Percentiles rank a stretch among this genome's conserved stretches.
These are phyloP conservation scores for Athelia sp. DNA, from an alignment of 1,284 basidiomycete species.

Conservation along the genomic window DNA sequence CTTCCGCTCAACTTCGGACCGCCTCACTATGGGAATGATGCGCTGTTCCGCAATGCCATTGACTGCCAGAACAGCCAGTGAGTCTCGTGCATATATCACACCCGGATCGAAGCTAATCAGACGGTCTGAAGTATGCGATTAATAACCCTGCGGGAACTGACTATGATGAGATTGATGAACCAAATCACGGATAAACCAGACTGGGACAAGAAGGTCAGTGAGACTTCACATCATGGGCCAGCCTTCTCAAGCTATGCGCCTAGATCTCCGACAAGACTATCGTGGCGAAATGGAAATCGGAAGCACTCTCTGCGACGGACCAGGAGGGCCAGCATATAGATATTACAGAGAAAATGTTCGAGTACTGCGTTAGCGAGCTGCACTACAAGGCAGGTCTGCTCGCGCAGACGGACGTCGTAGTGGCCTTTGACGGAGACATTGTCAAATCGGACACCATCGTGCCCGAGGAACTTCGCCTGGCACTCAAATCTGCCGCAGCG, in stretches of 20 bases:
- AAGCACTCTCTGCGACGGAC: not conserved
- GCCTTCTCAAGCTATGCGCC: not conserved
- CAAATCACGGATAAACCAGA: not conserved
- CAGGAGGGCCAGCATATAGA: not conserved
- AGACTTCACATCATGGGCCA: not conserved
- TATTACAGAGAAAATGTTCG: not conserved
- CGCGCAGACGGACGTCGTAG: not conserved
- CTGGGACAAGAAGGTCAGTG: not conserved
- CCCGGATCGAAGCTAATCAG: too few species aligned
- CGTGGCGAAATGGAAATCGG: not conserved
- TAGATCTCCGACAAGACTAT: not conserved
- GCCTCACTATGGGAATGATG: too few species aligned
- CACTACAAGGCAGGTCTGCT: not conserved
- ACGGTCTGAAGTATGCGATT: not conserved
- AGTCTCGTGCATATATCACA: not conserved
- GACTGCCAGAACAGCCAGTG: not conserved
- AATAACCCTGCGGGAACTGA: not conserved
- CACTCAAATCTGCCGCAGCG: conserved; percentile 17
- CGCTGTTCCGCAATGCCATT: not conserved
- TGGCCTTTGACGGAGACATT: not conserved
- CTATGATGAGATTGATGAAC: not conserved
- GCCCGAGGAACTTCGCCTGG: conserved; percentile 8
- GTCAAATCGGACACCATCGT: conserved; percentile 15
- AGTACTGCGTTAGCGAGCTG: not conserved
- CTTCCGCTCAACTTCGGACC: not conserved